Conservation (phyloP, 495 filamentous ascomycete genomes). For the Penicillium subrubescens region DNA sequence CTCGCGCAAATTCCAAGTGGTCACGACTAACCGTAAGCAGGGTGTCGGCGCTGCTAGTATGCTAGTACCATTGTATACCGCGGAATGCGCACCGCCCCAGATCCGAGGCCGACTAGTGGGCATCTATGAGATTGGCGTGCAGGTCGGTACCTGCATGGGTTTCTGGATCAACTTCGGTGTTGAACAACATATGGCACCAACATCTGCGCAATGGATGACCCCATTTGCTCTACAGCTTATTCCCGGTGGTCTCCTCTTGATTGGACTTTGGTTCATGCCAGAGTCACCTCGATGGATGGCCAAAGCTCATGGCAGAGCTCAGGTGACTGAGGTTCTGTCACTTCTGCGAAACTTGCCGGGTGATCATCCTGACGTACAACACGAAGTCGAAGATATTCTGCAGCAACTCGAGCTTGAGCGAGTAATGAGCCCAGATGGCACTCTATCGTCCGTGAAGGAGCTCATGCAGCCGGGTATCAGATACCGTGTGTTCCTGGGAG, state of each 20-base stretch:
- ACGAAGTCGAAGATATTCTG: conserved; percentile 20
- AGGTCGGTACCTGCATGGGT: conserved; percentile 63
- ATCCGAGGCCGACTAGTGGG: conserved; percentile 74
- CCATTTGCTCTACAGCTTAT: conserved; percentile 26
- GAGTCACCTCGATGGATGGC: conserved; percentile 65
- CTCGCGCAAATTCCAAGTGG: not conserved
- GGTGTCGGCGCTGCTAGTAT: conserved; percentile 52
- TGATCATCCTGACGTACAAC: conserved; percentile 15
- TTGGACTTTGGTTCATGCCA: conserved; percentile 55
- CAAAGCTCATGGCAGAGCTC: conserved; percentile 11
- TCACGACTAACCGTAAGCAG: not conserved
- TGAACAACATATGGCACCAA: conserved; percentile 16
- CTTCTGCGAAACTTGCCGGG: conserved; percentile 17
- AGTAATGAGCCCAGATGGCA: conserved; percentile 21
- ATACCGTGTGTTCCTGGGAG: conserved; percentile 47
- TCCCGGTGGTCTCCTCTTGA: conserved; percentile 40
- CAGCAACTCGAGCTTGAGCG: conserved; percentile 16
- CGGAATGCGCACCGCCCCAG: conserved; percentile 72
- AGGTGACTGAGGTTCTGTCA: conserved; percentile 9
- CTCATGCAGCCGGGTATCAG: conserved; percentile 41
- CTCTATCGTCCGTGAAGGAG: conserved; percentile 30
- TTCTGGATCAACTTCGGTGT: conserved; percentile 61
- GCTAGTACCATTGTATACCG: conserved; percentile 71
- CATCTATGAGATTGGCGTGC: conserved; percentile 66
- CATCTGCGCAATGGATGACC: conserved; percentile 21